A percentile compares a stretch with the other conserved stretches of the same genome.
phyloP scores from a whole-genome alignment of 2,329 filamentous ascomycete species.

The Calonectria pseudoturangicola region DNA sequence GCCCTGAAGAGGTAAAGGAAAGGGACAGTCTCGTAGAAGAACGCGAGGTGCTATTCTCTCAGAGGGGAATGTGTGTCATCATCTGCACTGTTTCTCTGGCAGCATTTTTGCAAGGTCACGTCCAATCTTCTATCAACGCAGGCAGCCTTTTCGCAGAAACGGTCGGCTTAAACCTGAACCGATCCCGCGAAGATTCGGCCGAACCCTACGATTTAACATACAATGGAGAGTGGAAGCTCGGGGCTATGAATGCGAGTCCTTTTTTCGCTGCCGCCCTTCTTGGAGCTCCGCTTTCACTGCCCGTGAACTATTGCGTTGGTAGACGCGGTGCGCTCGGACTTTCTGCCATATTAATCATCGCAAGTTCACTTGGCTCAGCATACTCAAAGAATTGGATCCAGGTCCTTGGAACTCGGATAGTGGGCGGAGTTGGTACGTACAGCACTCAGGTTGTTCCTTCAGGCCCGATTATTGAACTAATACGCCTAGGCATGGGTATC shows the following conservation, averaged over 20 bases:
- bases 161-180: conserved; percentile 39
- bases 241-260: conserved; percentile 61
- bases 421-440: conserved; percentile 45
- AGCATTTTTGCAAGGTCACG: conserved; percentile 65
- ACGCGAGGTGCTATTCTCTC: conserved; percentile 28
- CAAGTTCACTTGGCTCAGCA: conserved; percentile 60
- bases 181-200: not conserved
- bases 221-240: conserved; percentile 46
- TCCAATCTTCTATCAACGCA: conserved; percentile 64
- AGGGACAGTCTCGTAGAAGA: conserved; percentile 7
- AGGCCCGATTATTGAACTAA: not conserved
- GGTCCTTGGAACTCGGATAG: conserved; percentile 56
- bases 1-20: not conserved
- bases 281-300: conserved; percentile 61
- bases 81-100: conserved; percentile 62
- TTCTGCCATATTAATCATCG: conserved; percentile 62
- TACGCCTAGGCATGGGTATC: conserved; percentile 64
- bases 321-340: conserved; percentile 62
- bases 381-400: conserved; percentile 57
- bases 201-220: not conserved
- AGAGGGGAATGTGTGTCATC: conserved; percentile 45
- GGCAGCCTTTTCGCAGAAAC: conserved; percentile 56
- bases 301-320: conserved; percentile 62
- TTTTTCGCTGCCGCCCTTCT: conserved; percentile 61
- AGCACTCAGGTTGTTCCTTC: not conserved